Conservation (phyloP, 257 asterid species). For the Nicotiana knightiana region DNA sequence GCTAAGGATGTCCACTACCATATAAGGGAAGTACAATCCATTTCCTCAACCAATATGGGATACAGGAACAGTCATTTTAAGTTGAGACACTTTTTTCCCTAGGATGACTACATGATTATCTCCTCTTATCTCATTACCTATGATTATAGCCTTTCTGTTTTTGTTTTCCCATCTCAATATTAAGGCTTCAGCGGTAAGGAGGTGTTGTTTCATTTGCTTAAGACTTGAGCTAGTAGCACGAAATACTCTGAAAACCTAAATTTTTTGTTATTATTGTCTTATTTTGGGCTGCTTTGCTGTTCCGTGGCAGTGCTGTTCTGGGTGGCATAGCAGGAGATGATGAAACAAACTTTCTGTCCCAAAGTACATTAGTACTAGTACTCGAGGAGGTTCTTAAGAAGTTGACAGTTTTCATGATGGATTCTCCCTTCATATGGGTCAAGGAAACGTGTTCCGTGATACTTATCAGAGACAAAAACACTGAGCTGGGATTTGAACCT, state of each 20-base stretch:
- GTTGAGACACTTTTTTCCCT: neutral
- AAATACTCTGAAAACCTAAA: neutral
- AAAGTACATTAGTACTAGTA: constrained; percentile 36
- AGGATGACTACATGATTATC: neutral
- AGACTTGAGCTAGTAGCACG: neutral
- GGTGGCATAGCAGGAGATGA: constrained; percentile 68
- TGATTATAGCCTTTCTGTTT: neutral
- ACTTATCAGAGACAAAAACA: constrained; percentile 27
- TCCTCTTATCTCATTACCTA: neutral
- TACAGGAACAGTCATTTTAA: neutral
- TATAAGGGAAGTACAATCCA: neutral
- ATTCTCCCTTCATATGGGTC: constrained; percentile 76
- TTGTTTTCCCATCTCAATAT: neutral
- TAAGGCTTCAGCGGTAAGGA: neutral
- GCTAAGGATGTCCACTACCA: neutral
- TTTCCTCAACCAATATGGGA: neutral
- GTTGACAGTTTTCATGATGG: constrained; percentile 50
- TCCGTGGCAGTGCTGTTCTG: constrained; percentile 73
- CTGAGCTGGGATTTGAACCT: constrained; percentile 31
- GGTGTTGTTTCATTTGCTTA: constrained; percentile 3
- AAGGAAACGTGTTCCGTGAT: constrained; percentile 49
- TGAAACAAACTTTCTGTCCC: constrained; percentile 47
- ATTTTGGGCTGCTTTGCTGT: neutral
- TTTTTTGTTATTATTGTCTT: neutral
- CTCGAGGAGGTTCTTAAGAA: constrained; percentile 51